A percentile compares a stretch with the other conserved stretches of the same genome.
Conservation (phyloP, 148 eudicot genomes). For the Chenopodium album region DNA sequence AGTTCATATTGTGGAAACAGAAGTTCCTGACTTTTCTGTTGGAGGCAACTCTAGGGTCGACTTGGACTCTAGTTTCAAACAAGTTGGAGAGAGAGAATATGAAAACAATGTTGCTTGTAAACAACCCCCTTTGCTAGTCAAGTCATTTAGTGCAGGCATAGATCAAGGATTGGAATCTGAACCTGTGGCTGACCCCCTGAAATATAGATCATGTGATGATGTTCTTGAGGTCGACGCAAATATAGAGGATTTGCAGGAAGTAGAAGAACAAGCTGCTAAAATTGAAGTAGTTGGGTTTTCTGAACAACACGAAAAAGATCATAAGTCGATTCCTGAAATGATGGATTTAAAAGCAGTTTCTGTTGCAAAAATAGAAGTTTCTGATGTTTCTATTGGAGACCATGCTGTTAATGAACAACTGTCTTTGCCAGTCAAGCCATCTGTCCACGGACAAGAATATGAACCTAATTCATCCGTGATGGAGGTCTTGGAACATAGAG, state of each 20-base stretch:
- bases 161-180: not conserved
- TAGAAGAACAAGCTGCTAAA: constrained; percentile 18
- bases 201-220: constrained; percentile 1
- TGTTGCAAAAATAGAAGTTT: not conserved
- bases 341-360: not conserved
- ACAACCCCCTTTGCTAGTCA: constrained; percentile 1
- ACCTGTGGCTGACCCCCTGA: not conserved
- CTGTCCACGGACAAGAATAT: not conserved
- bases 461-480: not conserved
- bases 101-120: not conserved
- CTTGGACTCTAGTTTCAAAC: not conserved
- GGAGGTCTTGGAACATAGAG: not conserved
- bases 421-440: not conserved
- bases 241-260: constrained; percentile 20
- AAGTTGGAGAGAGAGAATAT: not conserved
- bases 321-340: not conserved
- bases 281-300: constrained; percentile 17
- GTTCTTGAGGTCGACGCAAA: constrained; percentile 15
- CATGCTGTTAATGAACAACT: not conserved
- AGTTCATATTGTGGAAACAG: constrained; percentile 7
- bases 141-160: not conserved
- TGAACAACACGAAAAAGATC: not conserved
- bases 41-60: not conserved
- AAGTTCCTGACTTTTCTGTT: not conserved
- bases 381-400: not conserved